Percentiles rank a stretch among this genome's conserved stretches.
Conservation (phyloP, 2,329 filamentous ascomycete genomes). For the Nemania bipapillata region DNA sequence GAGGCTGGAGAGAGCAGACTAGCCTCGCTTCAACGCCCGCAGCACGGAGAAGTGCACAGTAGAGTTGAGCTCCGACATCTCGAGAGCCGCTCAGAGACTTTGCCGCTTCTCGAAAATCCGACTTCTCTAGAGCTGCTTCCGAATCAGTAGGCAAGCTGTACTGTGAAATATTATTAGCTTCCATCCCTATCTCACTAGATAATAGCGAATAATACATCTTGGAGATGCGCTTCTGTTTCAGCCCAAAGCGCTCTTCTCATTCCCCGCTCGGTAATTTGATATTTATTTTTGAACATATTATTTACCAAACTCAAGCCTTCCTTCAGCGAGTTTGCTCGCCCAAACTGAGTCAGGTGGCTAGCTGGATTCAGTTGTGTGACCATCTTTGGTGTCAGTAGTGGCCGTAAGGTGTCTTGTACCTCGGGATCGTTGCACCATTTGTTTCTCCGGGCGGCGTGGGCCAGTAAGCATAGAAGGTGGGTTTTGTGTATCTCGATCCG, state of each 20-base stretch:
- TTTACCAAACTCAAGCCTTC: constrained; percentile 78
- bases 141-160: constrained; percentile 69
- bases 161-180: constrained; percentile 49
- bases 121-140: constrained; percentile 74
- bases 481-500: constrained; percentile 85
- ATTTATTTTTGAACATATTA: constrained; percentile 75
- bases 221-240: constrained; percentile 70
- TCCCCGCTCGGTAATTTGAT: constrained; percentile 76
- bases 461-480: constrained; percentile 84
- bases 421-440: constrained; percentile 84
- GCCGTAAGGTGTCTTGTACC: constrained; percentile 73
- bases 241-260: constrained; percentile 79
- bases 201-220: constrained; percentile 60
- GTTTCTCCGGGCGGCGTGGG: constrained; percentile 81
- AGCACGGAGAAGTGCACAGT: constrained; percentile 86
- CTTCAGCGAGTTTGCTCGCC: constrained; percentile 78
- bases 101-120: constrained; percentile 79
- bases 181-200: constrained; percentile 20
- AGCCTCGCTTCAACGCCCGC: constrained; percentile 83
- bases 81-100: constrained; percentile 79
- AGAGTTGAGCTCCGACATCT: constrained; percentile 89
- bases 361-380: constrained; percentile 75
- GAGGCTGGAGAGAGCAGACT: constrained; percentile 87
- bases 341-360: constrained; percentile 75
- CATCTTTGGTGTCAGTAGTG: constrained; percentile 73